Evolutionary conservation across 345 rosid genomes (phyloP), one percentile per base, ranked within the genome.

Genomic region (Turnera subulata): DNA sequence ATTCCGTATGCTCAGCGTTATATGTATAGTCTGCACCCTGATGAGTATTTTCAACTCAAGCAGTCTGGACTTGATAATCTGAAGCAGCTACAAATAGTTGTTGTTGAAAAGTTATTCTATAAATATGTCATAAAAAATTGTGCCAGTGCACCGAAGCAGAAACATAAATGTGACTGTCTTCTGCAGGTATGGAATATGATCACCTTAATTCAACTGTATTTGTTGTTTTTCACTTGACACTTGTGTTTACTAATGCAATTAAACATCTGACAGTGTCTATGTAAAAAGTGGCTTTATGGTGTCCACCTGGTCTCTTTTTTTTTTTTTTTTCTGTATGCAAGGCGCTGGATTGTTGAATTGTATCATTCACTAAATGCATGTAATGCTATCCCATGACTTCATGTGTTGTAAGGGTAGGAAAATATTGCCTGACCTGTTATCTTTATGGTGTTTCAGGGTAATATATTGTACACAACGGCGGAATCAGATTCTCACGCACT

Each of bases 1-100:
- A 88, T 93, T 61, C 96, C 99, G 60, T 89, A 82, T 82, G 91
- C 96, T 42, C 99, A 93, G 66, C 91, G 99, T 50, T 93, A 87
- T 76, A 64, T 89, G 29, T 79, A 63, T 65, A 65, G 80, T 52
- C 38, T 78, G 16, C 86, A 85, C 60, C 82, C 75, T 33, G 78
- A 80, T 44, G 76, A 67, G 59, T 93, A 89, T 62, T 44, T 35
- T 54, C 79, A 75, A 65, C 72, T 81, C 23, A 80, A 78, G 75
- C 77, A 64, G 64, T 73, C 78, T 52, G 83, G 78, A 54, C 73
- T 76, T 55, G 64, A 67, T 53, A 61, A 50, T 61, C 63, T 75
- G 58, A 74, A 72, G 67, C 67, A 72, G 50, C 74, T 89, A 38
- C 74, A 73, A 65, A 48, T 89, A 46, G 62, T 81, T 26, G 96